Conservation (phyloP, 257 asterid genomes). For the Cordia subcordata region DNA sequence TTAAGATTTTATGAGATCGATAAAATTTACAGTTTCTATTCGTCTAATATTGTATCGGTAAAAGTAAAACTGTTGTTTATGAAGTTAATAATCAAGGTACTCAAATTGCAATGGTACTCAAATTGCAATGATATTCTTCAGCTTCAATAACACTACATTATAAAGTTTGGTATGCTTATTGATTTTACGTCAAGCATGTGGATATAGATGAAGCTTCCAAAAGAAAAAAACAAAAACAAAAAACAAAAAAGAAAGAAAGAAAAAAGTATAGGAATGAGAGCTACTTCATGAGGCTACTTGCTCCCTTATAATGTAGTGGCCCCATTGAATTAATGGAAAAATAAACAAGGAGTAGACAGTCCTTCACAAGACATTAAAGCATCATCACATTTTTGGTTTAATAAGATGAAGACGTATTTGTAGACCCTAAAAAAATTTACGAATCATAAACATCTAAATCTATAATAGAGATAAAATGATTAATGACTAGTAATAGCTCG, state of each 20-base stretch:
- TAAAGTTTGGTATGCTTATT: conserved; percentile 6
- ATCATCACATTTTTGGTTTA: conserved; percentile 12
- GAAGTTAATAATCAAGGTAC: conserved; percentile 22
- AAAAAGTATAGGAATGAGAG: too few relatives aligned
- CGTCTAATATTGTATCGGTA: too few relatives aligned
- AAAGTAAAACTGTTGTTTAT: conserved; percentile 4
- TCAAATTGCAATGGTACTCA: conserved; percentile 26
- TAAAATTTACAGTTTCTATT: too few relatives aligned
- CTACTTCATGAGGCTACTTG: too few relatives aligned
- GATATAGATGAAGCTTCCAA: too few relatives aligned
- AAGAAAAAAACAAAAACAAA: too few relatives aligned
- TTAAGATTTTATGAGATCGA: too few relatives aligned
- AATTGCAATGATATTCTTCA: conserved; percentile 26
- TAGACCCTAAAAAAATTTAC: too few relatives aligned
- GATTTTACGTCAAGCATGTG: conserved; percentile 23
- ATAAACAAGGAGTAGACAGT: not conserved
- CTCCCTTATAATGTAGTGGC: not conserved
- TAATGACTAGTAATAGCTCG: too few relatives aligned
- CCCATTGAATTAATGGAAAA: not conserved
- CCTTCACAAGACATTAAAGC: conserved; percentile 15
- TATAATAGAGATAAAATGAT: not conserved
- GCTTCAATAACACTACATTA: conserved; percentile 37
- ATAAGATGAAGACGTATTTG: too few relatives aligned
- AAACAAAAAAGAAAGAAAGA: too few relatives aligned
- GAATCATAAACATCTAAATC: too few relatives aligned